These are phyloP conservation scores for Candida schatavii DNA, from an alignment of 805 yeast species.

Conservation along the genomic window DNA sequence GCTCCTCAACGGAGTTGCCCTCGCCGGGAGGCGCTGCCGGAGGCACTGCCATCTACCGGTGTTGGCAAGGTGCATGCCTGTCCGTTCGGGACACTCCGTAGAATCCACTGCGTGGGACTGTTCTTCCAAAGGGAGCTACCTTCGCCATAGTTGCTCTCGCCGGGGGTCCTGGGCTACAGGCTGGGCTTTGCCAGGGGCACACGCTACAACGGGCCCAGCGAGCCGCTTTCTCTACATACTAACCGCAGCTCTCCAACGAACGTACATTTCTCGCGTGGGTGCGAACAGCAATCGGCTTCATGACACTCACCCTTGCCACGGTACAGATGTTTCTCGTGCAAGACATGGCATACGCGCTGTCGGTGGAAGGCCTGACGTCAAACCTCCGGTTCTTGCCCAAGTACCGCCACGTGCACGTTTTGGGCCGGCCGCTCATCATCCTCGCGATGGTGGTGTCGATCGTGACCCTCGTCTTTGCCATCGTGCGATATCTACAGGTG, in stretches of 20 bases:
- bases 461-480: slow-evolving; percentile 19
- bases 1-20: too few species aligned
- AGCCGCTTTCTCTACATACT: too few species aligned
- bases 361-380: background rate
- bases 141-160: too few species aligned
- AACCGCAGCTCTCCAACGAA: slow-evolving; percentile 33
- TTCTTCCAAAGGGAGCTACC: too few species aligned
- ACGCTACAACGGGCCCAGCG: too few species aligned
- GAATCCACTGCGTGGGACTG: too few species aligned
- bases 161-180: too few species aligned
- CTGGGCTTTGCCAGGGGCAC: too few species aligned
- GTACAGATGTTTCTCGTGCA: slow-evolving; percentile 23
- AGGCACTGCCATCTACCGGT: too few species aligned
- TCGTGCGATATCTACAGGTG: slow-evolving; percentile 22
- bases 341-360: slow-evolving; percentile 4
- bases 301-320: slow-evolving; percentile 22
- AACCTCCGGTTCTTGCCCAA: slow-evolving; percentile 1
- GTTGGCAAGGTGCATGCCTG: too few species aligned
- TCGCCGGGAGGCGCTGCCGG: too few species aligned
- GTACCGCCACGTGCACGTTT: slow-evolving; percentile 7
- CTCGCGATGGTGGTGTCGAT: slow-evolving; percentile 16
- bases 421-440: slow-evolving; percentile 17
- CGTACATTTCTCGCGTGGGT: slow-evolving; percentile 32
- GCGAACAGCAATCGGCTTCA: slow-evolving; percentile 21
- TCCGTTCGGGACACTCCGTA: too few species aligned